Conservation (phyloP, 805 yeast genomes). For the Wickerhamomyces pijperi region DNA sequence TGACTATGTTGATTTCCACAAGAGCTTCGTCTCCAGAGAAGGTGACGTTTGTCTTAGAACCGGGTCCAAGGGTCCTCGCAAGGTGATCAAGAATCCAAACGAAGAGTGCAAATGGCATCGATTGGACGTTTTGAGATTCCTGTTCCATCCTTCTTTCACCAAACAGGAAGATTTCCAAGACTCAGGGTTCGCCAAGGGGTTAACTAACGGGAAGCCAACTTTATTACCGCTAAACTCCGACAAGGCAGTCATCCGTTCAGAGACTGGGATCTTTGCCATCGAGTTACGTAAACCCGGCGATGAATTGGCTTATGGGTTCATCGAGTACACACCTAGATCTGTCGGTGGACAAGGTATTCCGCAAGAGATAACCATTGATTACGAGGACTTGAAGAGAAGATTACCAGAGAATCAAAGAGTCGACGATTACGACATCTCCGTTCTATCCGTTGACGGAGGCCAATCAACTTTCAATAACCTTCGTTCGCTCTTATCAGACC, state of each 20-base stretch:
- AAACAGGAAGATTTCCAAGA: conserved; percentile 54
- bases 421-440: conserved; percentile 32
- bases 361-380: conserved; percentile 35
- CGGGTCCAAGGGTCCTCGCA: conserved; percentile 25
- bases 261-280: conserved; percentile 61
- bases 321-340: conserved; percentile 48
- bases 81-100: conserved; percentile 37
- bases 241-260: conserved; percentile 34
- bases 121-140: conserved; percentile 64
- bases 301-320: conserved; percentile 33
- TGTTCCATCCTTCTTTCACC: conserved; percentile 72
- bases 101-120: conserved; percentile 86
- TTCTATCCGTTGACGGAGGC: conserved; percentile 52
- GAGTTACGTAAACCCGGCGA: conserved; percentile 41
- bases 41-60: conserved; percentile 39
- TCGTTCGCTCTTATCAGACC: conserved; percentile 11
- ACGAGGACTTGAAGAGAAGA: conserved; percentile 29
- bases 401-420: conserved; percentile 22
- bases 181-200: conserved; percentile 21
- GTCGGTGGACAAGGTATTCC: conserved; percentile 56
- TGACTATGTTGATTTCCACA: conserved; percentile 69
- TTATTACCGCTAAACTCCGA: conserved; percentile 36
- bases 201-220: conserved; percentile 30
- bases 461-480: conserved; percentile 42
- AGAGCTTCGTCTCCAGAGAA: conserved; percentile 74